Evolutionary conservation across 768 basidiomycete genomes (phyloP).

Genomic region (Rickenella mellea): DNA sequence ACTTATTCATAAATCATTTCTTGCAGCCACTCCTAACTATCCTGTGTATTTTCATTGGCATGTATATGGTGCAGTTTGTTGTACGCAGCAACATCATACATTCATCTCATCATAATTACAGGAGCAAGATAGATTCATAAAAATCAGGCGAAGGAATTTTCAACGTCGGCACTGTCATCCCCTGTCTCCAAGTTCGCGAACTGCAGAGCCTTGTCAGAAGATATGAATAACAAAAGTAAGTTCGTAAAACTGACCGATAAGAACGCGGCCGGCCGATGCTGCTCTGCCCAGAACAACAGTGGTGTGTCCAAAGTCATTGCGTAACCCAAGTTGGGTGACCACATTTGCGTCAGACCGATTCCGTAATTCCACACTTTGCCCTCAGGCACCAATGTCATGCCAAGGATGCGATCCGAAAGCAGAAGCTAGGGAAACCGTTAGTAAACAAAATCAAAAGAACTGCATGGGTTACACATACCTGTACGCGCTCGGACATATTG

Average conservation of each 20-base stretch:
- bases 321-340: constrained; percentile 75
- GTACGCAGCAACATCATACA: background rate
- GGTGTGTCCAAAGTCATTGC: constrained; percentile 88
- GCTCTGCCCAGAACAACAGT: constrained; percentile 90
- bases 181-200: constrained; percentile 86
- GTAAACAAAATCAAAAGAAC: constrained; percentile 1
- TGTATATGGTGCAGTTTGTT: background rate
- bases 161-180: constrained; percentile 91
- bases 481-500: constrained; percentile 96
- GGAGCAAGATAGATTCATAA: background rate
- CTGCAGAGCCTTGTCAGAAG: constrained; percentile 25
- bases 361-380: constrained; percentile 97
- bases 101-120: background rate
- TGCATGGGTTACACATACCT: too few species aligned
- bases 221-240: background rate
- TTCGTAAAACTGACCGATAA: constrained; percentile 52
- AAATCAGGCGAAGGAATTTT: constrained; percentile 82
- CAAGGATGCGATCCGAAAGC: constrained; percentile 90
- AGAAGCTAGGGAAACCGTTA: too few species aligned
- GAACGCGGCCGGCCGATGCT: constrained; percentile 92
- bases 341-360: constrained; percentile 85
- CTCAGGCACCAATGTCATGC: constrained; percentile 90
- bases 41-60: background rate
- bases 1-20: too few species aligned
- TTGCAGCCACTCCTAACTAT: too few species aligned